Evolutionary conservation across 106 monocot genomes (phyloP).

Genomic region (Cymbidium sinense): DNA sequence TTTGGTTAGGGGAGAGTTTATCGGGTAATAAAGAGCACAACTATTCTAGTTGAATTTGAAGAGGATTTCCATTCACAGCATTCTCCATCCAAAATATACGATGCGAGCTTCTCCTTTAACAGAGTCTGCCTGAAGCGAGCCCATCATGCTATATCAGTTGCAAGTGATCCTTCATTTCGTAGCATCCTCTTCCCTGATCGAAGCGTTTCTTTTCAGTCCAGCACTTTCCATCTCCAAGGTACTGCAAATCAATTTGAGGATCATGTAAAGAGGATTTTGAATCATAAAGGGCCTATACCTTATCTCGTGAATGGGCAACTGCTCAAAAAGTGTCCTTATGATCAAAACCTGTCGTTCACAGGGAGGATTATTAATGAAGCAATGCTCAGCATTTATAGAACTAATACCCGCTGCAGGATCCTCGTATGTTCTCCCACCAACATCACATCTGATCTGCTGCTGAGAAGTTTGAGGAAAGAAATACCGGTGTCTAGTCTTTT

Average conservation of each 20-base stretch:
- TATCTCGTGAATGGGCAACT: conserved; percentile 29
- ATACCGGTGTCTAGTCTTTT: conserved; percentile 15
- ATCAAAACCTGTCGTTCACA: not conserved
- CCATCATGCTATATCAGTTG: conserved; percentile 25
- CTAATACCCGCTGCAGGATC: conserved; percentile 1
- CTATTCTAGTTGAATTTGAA: conserved; percentile 23
- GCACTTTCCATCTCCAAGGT: not conserved
- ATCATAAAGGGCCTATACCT: conserved; percentile 18
- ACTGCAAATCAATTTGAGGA: not conserved
- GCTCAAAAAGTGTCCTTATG: not conserved
- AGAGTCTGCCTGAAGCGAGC: conserved; percentile 35
- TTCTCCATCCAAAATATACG: conserved; percentile 20
- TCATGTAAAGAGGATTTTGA: conserved; percentile 6
- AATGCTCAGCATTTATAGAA: conserved; percentile 14
- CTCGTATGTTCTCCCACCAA: conserved; percentile 36
- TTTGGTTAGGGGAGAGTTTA: conserved; percentile 21
- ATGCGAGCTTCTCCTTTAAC: conserved; percentile 53
- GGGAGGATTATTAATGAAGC: conserved; percentile 13
- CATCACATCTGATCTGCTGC: conserved; percentile 19
- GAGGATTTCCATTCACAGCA: conserved; percentile 38
- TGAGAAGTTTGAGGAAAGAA: not conserved
- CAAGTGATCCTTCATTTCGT: conserved; percentile 16
- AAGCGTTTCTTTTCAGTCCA: not conserved
- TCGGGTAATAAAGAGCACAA: conserved; percentile 6
- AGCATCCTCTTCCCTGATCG: conserved; percentile 29